These are phyloP conservation scores for Ophiostoma pallidulum DNA, from an alignment of 2,329 filamentous ascomycete species.

Conservation along the genomic window DNA sequence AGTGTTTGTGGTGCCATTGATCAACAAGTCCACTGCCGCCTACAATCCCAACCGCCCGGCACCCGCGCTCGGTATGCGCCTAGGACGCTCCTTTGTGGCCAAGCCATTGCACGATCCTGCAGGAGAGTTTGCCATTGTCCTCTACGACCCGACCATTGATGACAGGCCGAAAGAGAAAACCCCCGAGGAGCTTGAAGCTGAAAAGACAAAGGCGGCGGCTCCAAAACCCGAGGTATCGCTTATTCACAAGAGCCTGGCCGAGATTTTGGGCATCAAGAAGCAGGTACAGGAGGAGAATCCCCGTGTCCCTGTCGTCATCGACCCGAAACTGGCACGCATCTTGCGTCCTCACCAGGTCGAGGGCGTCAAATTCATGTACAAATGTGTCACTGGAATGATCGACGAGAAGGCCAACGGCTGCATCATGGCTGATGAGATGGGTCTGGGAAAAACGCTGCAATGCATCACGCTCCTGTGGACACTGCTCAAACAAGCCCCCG, in stretches of 20 bases:
- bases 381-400: constrained; percentile 88
- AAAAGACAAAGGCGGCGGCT: constrained; percentile 28
- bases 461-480: constrained; percentile 98
- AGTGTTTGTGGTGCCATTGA: constrained; percentile 73
- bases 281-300: constrained; percentile 70
- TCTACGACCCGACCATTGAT: constrained; percentile 91
- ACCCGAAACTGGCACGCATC: constrained; percentile 80
- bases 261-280: constrained; percentile 92
- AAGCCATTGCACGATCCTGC: constrained; percentile 89
- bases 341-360: constrained; percentile 95
- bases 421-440: constrained; percentile 99
- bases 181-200: constrained; percentile 25
- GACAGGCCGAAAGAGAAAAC: constrained; percentile 53
- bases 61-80: constrained; percentile 77
- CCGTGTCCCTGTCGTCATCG: constrained; percentile 93
- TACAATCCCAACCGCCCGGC: constrained; percentile 77
- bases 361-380: constrained; percentile 95
- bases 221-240: constrained; percentile 54
- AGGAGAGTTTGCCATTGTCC: constrained; percentile 90
- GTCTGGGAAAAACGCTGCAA: constrained; percentile 91
- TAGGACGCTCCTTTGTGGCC: constrained; percentile 74
- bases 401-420: constrained; percentile 91
- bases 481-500: constrained; percentile 85
- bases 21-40: constrained; percentile 62
- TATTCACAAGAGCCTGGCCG: constrained; percentile 88